A percentile compares a stretch with the other conserved stretches of the same genome.
Conservation (phyloP, 441 rosid species). For the Euphorbia schlechtendalii region DNA sequence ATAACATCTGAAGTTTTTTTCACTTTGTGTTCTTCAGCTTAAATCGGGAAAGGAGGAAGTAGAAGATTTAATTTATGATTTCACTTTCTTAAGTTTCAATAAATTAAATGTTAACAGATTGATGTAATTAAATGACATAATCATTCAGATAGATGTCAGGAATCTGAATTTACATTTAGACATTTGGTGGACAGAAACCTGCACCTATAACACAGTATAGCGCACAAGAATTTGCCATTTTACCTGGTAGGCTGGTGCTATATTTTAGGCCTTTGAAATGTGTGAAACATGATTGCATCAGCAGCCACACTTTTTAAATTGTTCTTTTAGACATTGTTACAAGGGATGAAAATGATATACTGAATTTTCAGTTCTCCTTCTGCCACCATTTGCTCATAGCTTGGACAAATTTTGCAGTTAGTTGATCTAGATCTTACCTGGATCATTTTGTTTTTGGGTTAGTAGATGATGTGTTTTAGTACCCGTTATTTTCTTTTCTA, state of each 20-base stretch:
- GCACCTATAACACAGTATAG: not conserved
- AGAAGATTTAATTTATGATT: not conserved
- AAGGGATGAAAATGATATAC: not conserved
- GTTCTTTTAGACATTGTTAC: not conserved
- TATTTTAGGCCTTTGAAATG: constrained; percentile 9
- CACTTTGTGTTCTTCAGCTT: too few species aligned
- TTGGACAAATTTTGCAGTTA: not conserved
- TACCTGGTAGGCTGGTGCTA: not conserved
- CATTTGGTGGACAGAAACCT: not conserved
- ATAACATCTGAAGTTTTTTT: too few species aligned
- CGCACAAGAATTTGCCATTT: constrained; percentile 10
- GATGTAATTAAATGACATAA: not conserved
- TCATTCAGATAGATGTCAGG: not conserved
- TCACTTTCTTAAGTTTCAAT: not conserved
- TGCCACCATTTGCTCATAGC: too few species aligned
- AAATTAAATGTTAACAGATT: not conserved
- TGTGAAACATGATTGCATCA: constrained; percentile 9
- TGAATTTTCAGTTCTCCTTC: too few species aligned
- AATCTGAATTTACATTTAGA: not conserved
- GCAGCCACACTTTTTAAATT: not conserved
- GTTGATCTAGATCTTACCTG: not conserved
- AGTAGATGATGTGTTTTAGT: not conserved
- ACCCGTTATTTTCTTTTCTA: not conserved
- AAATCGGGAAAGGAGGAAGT: not conserved
- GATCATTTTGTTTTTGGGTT: too few species aligned